Base-by-base conservation (phyloP, 1,284 basidiomycete species). In the Sanghuangporus weigelae region DNA sequence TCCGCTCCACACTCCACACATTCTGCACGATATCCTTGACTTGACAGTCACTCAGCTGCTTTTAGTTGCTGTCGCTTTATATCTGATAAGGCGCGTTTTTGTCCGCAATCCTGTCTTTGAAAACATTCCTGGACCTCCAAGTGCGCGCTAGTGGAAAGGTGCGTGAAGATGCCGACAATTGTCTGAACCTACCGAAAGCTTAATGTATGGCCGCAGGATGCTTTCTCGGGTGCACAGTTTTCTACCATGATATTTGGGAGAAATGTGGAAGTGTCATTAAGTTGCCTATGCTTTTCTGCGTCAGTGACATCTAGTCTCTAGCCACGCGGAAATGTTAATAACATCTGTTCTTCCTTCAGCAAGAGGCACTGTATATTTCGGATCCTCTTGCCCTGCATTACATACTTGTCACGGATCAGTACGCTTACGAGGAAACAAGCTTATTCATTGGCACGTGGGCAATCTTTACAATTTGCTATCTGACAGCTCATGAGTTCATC, bases 341-440 rank as follows among this genome's bases (percentile, higher is more conserved):
- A 39, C 2, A 36, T 57, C 23, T n/a, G 19, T 46, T 14, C 16
- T 51, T 40, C 19, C 42, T 44, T 38, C 49, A 68, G 68, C 59
- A 64, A 19, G 62, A 68, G 16, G 53, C 64, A 26, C 64, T 69
- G 0, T 67, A 64, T 46, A 60, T 68, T 12, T 48, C 63, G 11
- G 69, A 70, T 51, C 69, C 69, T 19, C 59, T 66, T 7, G 73
- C 73, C 0, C 59, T 75, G 59, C 69, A 73, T 44, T 66, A 67
- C 36, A 69, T 77, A 12, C 49, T 75, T 44, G 66, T 74, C 16
- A 76, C 74, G 61, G 74, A 76, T 12, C 70, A 72, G 53, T 66
- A 72, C 23, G 63, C 69, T 31, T 76, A 72, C 58, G 70, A 72
- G 26, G 71, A 74, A 46, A 68, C 68, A 1, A 46, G 56, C 19